Evolutionary conservation across 1,284 basidiomycete genomes (phyloP).

Genomic region (Leccinum variabile): DNA sequence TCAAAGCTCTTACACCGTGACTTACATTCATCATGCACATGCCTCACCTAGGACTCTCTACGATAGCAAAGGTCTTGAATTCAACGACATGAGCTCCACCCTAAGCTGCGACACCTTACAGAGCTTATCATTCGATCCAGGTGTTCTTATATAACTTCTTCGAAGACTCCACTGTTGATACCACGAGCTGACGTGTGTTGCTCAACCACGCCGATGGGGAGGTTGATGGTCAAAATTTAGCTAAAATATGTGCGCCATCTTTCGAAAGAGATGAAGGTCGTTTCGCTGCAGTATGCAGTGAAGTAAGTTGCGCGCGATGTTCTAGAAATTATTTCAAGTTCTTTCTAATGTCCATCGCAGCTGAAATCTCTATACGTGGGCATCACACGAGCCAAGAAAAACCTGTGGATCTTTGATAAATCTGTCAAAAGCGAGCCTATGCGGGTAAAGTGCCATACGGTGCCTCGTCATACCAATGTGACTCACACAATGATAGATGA

Average conservation of each 20-base stretch:
- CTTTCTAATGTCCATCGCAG: slow-evolving; percentile 34
- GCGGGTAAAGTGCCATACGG: slow-evolving; percentile 42
- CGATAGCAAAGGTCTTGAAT: slow-evolving; percentile 74
- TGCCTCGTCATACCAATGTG: not conserved
- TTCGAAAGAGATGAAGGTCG: slow-evolving; percentile 49
- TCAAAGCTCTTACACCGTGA: not conserved
- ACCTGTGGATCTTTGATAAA: slow-evolving; percentile 65
- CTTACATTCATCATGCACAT: not conserved
- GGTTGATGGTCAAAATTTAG: slow-evolving; percentile 16
- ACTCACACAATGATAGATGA: slow-evolving; percentile 36
- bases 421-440: slow-evolving; percentile 59
- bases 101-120: not conserved
- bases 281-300: slow-evolving; percentile 59
- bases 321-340: not conserved
- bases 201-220: slow-evolving; percentile 42
- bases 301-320: slow-evolving; percentile 39
- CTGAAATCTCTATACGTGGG: slow-evolving; percentile 71
- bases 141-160: slow-evolving; percentile 74
- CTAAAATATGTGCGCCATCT: slow-evolving; percentile 39
- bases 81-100: slow-evolving; percentile 54
- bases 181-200: slow-evolving; percentile 59
- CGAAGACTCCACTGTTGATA: slow-evolving; percentile 53
- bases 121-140: slow-evolving; percentile 35
- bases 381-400: slow-evolving; percentile 64
- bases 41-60: slow-evolving; percentile 56